A percentile compares a stretch with the other conserved stretches of the same genome.
Conservation (phyloP, 345 rosid species). For the Corymbia maculata region DNA sequence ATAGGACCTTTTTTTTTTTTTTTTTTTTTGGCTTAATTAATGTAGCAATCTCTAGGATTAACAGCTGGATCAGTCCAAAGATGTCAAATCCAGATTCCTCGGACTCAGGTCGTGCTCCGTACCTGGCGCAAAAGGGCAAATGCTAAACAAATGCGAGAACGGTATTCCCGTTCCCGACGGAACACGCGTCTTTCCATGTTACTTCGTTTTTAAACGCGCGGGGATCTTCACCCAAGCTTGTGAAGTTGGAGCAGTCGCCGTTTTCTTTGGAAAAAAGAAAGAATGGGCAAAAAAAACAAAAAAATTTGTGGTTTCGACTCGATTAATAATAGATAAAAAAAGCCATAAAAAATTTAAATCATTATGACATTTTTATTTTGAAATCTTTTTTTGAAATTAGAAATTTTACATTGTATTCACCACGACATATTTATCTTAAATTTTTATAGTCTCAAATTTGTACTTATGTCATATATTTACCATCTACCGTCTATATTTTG, state of each 20-base stretch:
- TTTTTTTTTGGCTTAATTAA: no score
- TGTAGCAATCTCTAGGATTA: neutral
- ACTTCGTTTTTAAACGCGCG: neutral
- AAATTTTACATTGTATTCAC: no score
- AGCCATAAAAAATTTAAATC: no score
- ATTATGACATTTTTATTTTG: fast-evolving
- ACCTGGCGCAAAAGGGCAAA: neutral
- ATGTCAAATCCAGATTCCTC: neutral
- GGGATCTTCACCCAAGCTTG: neutral
- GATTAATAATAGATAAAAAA: no score
- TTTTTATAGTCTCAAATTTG: no score
- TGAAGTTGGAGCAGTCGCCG: neutral
- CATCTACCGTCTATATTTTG: no score
- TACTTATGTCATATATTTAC: no score
- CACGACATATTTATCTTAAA: no score
- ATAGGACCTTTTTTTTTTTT: no score
- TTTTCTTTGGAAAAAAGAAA: no score
- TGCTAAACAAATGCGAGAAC: neutral
- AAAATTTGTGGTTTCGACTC: fast-evolving
- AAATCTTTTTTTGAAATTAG: no score
- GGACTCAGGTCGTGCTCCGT: neutral
- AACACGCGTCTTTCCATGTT: neutral
- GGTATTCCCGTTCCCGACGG: neutral
- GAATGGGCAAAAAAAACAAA: no score
- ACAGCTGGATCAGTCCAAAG: neutral